These are phyloP conservation scores for Cyclostephanos tholiformis DNA, from an alignment of 108 stramenopile species.

Conservation along the genomic window DNA sequence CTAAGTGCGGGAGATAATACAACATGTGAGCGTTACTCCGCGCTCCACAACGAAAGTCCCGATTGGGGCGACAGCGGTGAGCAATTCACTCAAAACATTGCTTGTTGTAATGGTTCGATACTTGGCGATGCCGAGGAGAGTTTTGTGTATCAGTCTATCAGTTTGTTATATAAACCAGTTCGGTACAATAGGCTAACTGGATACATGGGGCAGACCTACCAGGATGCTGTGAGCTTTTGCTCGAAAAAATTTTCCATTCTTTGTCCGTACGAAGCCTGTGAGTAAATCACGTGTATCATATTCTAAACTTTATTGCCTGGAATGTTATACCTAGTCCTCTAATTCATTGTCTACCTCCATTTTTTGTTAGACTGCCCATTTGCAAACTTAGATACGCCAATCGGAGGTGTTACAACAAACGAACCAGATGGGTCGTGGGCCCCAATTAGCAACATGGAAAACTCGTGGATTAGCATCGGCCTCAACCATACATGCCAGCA, in stretches of 20 bases:
- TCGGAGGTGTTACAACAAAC: neutral
- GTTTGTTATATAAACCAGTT: neutral
- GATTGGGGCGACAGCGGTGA: neutral
- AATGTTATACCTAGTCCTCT: too few species aligned
- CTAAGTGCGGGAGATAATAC: neutral
- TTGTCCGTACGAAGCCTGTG: constrained; percentile 4
- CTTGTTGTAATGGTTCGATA: neutral
- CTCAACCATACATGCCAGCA: neutral
- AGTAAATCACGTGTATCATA: too few species aligned
- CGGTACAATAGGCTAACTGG: neutral
- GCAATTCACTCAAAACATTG: neutral
- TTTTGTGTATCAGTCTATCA: neutral
- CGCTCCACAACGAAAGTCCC: neutral
- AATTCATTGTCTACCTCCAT: too few species aligned
- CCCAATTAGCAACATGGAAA: neutral
- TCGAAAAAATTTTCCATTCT: neutral
- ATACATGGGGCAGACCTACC: neutral
- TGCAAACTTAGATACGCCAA: neutral
- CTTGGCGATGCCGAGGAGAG: constrained; percentile 1
- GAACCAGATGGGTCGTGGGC: neutral
- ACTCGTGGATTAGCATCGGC: neutral
- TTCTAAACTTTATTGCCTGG: too few species aligned
- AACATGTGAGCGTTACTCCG: neutral
- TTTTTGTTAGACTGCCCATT: too few species aligned
- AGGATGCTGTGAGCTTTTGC: neutral